Evolutionary conservation across 164 flowering plant species (phyloP), one percentile per base, ranked within the genome.

Genomic region (Stephania cephalantha): DNA sequence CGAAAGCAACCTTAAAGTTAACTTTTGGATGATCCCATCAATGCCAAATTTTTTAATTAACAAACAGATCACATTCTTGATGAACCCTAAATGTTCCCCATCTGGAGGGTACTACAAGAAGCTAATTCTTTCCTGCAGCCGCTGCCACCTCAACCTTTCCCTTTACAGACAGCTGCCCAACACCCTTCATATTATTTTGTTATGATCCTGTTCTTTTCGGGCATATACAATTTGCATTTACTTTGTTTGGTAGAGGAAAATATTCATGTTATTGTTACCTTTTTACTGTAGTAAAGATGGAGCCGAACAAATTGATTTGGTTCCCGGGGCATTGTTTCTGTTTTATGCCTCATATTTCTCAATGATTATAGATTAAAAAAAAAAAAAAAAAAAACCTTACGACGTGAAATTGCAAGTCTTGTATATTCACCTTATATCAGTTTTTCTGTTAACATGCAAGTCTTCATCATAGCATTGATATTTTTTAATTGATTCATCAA

Each of bases 11-110:
- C 79, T 53, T 76, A 70, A 75, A 71, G 75, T 53, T 72, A 71
- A 67, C 82, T 78, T 84, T 85, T 74, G 82, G 78, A 79, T 77
- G 82, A 78, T 80, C 73, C 72, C 70, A 77, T 76, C 68, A 48
- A 71, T 31, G 69, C 81, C 81, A 72, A 76, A 73, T 65, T 81
- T 73, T 77, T 79, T 70, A 74, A 61, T 76, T 75, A 70, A 77
- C 76, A n/a, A n/a, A 7, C 50, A 66, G 73, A 77, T 72, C 63
- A 78, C 82, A 74, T 81, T 74, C 74, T 85, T 79, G 68, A 71
- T 67, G 73, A 74, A 22, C 75, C 48, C 45, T 66, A 63, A 71
- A 75, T 68, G 64, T 22, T 42, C 29, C 66, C 71, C 76, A 75
- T 75, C 66, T 17, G 53, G 53, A 72, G 69, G 75, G 72, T 61